phyloP scores from a whole-genome alignment of 2,329 filamentous ascomycete genomes.

The Verticillium alfalfae region DNA sequence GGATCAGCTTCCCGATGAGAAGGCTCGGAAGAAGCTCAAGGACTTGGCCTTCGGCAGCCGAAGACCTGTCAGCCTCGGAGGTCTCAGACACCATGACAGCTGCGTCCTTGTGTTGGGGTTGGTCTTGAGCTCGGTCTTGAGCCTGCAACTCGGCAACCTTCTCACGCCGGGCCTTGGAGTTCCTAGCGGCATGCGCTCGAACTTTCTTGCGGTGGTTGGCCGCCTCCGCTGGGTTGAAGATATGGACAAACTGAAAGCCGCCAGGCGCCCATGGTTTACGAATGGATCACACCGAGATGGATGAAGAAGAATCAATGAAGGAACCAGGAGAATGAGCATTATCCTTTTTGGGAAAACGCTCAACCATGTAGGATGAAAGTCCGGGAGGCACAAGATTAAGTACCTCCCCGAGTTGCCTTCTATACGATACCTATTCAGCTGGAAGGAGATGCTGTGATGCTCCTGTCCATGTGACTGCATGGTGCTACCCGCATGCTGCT shows the following conservation, averaged over 20 bases:
- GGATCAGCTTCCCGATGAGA: neutral
- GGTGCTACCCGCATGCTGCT: too few species aligned
- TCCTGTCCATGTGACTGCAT: neutral
- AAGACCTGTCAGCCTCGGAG: too few species aligned
- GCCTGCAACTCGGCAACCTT: slow-evolving; percentile 3
- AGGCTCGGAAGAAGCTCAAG: too few species aligned
- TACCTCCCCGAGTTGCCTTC: too few species aligned
- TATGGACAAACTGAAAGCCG: slow-evolving; percentile 12
- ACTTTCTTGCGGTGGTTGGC: slow-evolving; percentile 8
- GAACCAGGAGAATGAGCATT: neutral
- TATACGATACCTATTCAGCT: too few species aligned
- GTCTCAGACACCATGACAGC: neutral
- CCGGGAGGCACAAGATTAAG: too few species aligned
- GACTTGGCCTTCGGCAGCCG: too few species aligned
- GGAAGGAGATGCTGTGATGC: neutral
- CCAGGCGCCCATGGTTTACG: neutral
- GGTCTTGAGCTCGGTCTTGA: neutral
- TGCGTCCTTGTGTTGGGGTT: neutral
- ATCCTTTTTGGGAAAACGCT: neutral
- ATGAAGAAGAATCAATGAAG: neutral
- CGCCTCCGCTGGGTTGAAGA: slow-evolving; percentile 10
- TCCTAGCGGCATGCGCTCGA: slow-evolving; percentile 14
- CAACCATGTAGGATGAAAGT: neutral
- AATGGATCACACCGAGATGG: neutral
- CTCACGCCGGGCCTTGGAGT: slow-evolving; percentile 4